Base-by-base conservation (phyloP, 192 early-diverging fungal genomes). In the Rhizophagus prolifer region DNA sequence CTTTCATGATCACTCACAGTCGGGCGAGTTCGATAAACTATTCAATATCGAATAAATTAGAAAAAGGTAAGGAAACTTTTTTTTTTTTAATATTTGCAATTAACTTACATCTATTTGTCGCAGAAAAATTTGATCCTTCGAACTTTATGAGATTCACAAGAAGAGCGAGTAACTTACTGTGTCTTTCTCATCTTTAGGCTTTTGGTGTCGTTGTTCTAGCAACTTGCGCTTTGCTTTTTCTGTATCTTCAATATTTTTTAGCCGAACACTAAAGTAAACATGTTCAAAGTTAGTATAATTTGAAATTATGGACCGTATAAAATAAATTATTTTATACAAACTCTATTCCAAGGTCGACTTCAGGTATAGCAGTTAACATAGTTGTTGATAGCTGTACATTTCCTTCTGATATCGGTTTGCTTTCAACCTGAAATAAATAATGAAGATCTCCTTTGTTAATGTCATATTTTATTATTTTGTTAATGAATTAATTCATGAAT, bases 321-420 rank as follows among this genome's bases (percentile, higher is more conserved):
- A 72, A 31, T 21, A 77, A 59, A 8, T 41, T 70, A 30, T 9
- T 16, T 50, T 19, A 75, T 28, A 85, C 88, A 26, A 87, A 91
- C 87, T 89, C 90, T 54, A 92, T 91, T 26, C 95, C 96, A 10
- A 97, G 83, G 78, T 96, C 94, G 10, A 95, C 92, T 79, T 96
- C 95, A 9, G 95, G 96, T 74, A 97, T 95, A 5, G 94, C 94
- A 8, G 94, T 94, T 41, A 97, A 79, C 94, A 97, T 95, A 13
- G 90, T 88, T 21, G 94, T 87, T 4, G 94, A 95, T 36, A 94
- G 84, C 30, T 95, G 91, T 8, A 95, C 94, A 72, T 92, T 95
- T 14, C 95, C 96, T 76, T 97, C 95, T 12, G 85, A 83, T 38
- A 94, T 88, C 2, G 90, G 91, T 70, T 90, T 90, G 58, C 82